phyloP scores from a whole-genome alignment of 2,329 filamentous ascomycete species.

The Ophiostoma piceae region DNA sequence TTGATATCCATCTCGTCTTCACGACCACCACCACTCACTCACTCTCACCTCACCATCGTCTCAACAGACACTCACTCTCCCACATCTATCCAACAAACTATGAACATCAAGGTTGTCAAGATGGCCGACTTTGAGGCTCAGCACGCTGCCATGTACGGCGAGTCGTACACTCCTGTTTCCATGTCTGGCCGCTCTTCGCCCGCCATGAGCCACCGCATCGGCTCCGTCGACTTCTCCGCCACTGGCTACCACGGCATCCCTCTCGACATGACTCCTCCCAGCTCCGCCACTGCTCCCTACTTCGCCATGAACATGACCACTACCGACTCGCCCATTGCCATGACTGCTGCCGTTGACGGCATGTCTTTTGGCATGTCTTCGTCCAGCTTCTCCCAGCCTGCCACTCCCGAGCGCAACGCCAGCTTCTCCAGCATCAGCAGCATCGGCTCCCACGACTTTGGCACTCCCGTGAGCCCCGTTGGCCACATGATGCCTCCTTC shows the following conservation, averaged over 20 bases:
- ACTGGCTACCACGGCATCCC: conserved; percentile 31
- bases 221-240: conserved; percentile 34
- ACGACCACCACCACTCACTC: neutral
- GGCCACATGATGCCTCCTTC: conserved; percentile 78
- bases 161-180: conserved; percentile 39
- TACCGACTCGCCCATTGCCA: conserved; percentile 13
- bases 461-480: conserved; percentile 54
- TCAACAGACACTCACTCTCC: neutral
- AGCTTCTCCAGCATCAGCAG: conserved; percentile 25
- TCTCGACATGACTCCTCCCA: conserved; percentile 37
- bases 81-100: conserved; percentile 3
- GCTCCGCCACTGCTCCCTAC: conserved; percentile 28
- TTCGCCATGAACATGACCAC: conserved; percentile 21
- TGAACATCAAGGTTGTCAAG: conserved; percentile 37
- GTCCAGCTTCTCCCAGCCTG: conserved; percentile 20
- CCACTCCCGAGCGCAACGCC: conserved; percentile 26
- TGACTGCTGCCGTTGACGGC: conserved; percentile 14
- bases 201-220: conserved; percentile 32
- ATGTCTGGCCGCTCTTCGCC: conserved; percentile 42
- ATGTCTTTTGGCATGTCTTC: conserved; percentile 16
- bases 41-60: neutral
- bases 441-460: conserved; percentile 9
- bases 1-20: neutral
- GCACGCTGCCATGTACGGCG: conserved; percentile 32
- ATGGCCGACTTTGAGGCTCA: conserved; percentile 36